Evolutionary conservation across 1,139 yeast species (phyloP).

Genomic region (Citeromyces siamensis): DNA sequence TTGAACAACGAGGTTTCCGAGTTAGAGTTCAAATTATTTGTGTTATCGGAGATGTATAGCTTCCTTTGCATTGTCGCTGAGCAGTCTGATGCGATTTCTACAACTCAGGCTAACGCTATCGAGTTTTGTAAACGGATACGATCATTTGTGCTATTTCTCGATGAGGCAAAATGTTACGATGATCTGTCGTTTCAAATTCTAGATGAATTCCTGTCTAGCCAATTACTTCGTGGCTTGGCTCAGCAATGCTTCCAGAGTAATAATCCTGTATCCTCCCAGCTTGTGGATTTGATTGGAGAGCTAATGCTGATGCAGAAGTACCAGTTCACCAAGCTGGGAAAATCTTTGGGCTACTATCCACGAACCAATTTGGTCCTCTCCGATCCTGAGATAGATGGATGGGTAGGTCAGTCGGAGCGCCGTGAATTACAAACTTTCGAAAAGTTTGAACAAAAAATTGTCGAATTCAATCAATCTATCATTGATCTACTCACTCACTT

Average conservation of each 20-base stretch:
- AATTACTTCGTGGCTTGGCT: neutral
- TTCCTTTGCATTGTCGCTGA: neutral
- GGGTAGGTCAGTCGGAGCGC: neutral
- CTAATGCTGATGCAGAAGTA: slow-evolving; percentile 31
- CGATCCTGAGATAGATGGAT: neutral
- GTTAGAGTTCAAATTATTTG: neutral
- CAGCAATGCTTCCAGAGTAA: neutral
- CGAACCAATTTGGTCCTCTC: neutral
- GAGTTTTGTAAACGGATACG: slow-evolving; percentile 1
- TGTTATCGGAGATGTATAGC: neutral
- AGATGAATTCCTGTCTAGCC: neutral
- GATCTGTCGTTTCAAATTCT: neutral
- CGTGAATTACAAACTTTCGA: slow-evolving; percentile 5
- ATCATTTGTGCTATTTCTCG: neutral
- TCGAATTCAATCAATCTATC: slow-evolving; percentile 18
- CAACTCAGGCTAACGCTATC: neutral
- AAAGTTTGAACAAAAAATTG: slow-evolving; percentile 18
- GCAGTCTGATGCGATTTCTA: neutral
- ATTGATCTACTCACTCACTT: slow-evolving; percentile 16
- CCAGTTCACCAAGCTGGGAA: slow-evolving; percentile 26
- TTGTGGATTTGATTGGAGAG: slow-evolving; percentile 26
- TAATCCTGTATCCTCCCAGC: neutral
- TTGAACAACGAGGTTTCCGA: neutral
- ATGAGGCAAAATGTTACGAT: neutral
- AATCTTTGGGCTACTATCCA: slow-evolving; percentile 17